These are phyloP conservation scores for Zanthoxylum bungeanum DNA, from an alignment of 345 rosid species.

Conservation along the genomic window DNA sequence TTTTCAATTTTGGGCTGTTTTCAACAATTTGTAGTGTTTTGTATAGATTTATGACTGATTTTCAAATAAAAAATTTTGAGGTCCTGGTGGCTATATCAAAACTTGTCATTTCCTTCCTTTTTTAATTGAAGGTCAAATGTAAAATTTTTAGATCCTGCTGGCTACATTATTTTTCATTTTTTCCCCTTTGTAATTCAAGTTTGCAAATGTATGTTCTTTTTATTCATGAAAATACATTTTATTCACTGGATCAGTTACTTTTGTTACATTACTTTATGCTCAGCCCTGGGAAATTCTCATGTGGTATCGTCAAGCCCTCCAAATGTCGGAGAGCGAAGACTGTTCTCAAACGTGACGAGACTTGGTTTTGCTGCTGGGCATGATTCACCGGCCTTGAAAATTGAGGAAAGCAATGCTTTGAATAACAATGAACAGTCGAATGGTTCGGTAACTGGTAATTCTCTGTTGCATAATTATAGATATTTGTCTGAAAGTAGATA, in stretches of 20 bases:
- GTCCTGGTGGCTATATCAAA: neutral
- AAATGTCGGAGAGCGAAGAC: constrained; percentile 52
- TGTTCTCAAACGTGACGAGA: constrained; percentile 80
- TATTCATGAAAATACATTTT: neutral
- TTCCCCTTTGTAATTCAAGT: neutral
- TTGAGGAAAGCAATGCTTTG: constrained; percentile 40
- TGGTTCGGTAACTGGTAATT: constrained; percentile 30
- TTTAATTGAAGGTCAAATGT: neutral
- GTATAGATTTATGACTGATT: neutral
- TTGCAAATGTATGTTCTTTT: neutral
- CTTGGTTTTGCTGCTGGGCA: constrained; percentile 93
- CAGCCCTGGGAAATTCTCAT: constrained; percentile 70
- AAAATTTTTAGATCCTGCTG: neutral
- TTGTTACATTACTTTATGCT: neutral
- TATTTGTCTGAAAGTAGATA: neutral
- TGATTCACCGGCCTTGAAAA: constrained; percentile 79
- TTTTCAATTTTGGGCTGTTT: neutral
- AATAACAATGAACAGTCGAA: constrained; percentile 31
- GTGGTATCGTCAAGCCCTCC: constrained; percentile 66
- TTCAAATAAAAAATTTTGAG: neutral
- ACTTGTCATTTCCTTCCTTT: no score
- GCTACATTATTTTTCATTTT: neutral
- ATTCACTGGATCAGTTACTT: neutral
- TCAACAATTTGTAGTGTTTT: no score
- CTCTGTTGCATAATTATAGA: neutral